These are phyloP conservation scores for Aspergillus leporis DNA, from an alignment of 495 filamentous ascomycete species.

Conservation along the genomic window DNA sequence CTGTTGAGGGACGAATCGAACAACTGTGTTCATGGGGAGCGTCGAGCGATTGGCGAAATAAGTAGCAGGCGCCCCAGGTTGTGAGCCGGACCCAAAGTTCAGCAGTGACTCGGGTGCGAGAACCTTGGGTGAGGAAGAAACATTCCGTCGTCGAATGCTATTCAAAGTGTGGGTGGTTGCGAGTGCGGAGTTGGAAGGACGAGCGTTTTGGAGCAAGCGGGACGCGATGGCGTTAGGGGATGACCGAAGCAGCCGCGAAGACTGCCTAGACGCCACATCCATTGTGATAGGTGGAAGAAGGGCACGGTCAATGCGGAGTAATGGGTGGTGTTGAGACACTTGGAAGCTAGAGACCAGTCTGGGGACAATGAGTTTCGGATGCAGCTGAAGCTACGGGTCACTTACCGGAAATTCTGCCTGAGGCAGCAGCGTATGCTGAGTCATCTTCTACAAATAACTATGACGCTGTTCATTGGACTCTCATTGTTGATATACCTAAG, in stretches of 20 bases:
- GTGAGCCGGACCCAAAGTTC: slow-evolving; percentile 20
- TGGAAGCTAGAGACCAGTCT: slow-evolving; percentile 17
- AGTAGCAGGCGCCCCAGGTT: slow-evolving; percentile 33
- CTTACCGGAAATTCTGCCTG: slow-evolving; percentile 22
- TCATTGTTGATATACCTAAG: not conserved
- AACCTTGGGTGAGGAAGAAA: slow-evolving; percentile 34
- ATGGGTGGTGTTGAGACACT: slow-evolving; percentile 6
- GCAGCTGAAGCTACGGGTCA: slow-evolving; percentile 22
- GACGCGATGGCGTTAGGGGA: slow-evolving; percentile 11
- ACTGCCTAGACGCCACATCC: slow-evolving; percentile 43
- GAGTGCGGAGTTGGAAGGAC: slow-evolving; percentile 22
- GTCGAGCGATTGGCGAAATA: slow-evolving; percentile 62
- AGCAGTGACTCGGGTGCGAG: slow-evolving; percentile 39
- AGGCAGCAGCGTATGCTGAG: slow-evolving; percentile 20
- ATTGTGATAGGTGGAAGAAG: slow-evolving; percentile 26
- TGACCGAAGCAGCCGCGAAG: slow-evolving; percentile 38
- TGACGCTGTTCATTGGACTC: not conserved
- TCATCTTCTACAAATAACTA: not conserved
- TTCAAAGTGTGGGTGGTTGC: slow-evolving; percentile 26
- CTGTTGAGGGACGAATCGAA: slow-evolving; percentile 97
- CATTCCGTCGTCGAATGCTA: slow-evolving; percentile 31
- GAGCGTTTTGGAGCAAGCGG: slow-evolving; percentile 13
- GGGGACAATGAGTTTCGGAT: slow-evolving; percentile 18
- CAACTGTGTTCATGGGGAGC: slow-evolving; percentile 88
- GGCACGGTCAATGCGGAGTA: not conserved